Base-by-base conservation (phyloP, 169 alveolate species). In the Plasmodium malariae region DNA sequence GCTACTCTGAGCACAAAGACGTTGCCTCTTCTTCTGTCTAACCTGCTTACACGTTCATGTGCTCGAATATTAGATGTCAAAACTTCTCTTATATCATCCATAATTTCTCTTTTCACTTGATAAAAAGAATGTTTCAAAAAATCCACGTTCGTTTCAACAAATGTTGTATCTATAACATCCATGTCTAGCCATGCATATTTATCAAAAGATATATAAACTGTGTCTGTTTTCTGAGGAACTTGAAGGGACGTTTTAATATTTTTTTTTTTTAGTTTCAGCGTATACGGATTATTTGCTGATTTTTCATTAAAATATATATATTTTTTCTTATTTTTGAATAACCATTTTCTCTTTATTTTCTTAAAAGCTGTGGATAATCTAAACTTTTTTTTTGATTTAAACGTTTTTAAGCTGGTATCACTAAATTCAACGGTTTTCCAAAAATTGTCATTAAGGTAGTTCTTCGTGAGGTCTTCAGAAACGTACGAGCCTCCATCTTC, bases 161-260 rank as follows among this genome's bases (percentile, higher is more conserved):
- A 94, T 12, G 98, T 95, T 49, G 97, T 95, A 92, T 96, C 98
- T 17, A 96, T 94, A 32, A 96, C 98, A 86, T 96, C 98, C 96
- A 96, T 87, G 69, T 96, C 98, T 51, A 96, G 85, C 97, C 98
- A 96, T 7, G 93, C 87, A 70, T 86, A 86, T 70, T 86, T 86
- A 57, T 86, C 92, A 70, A 86, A 86, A 12, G 92, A 86, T 19
- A 86, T 57, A 70, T 86, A 86, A 1, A 69, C 72, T 43, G 92
- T 86, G 28, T 86, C 87, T 2, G 51, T 57, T 86, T 57, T 86
- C 37, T 12, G 59, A 30, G 17, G 43, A 12, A 34, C 54, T 59
- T 34, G 68, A 67, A n/a, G 12, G 2, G 76, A 32, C 0, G 34
- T 24, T 51, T 65, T 48, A 43, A 55, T 54, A 5, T 17, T 11